These are phyloP conservation scores for Incumbomyces delicatus DNA, from an alignment of 2,329 filamentous ascomycete genomes.

Conservation along the genomic window DNA sequence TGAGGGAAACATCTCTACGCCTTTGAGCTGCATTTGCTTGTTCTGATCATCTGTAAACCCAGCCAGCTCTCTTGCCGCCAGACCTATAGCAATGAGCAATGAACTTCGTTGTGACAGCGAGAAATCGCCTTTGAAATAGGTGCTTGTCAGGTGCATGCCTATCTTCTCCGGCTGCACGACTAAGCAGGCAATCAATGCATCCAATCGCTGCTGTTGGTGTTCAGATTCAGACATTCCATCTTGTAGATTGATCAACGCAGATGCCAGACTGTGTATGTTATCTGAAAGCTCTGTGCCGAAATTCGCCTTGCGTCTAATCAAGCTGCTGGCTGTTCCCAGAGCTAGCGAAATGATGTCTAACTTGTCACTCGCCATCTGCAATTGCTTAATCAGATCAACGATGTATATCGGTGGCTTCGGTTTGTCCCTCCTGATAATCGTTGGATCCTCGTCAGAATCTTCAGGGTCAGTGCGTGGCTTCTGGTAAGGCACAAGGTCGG, in stretches of 20 bases:
- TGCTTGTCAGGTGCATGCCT: constrained; percentile 72
- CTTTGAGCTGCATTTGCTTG: constrained; percentile 25
- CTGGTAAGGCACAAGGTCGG: constrained; percentile 64
- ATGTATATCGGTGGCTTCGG: constrained; percentile 65
- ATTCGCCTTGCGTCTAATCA: constrained; percentile 79
- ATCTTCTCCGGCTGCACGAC: constrained; percentile 66
- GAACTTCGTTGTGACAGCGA: constrained; percentile 75
- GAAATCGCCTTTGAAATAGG: constrained; percentile 87
- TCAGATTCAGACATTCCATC: constrained; percentile 70
- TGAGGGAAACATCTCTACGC: constrained; percentile 58
- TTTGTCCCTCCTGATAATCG: constrained; percentile 73
- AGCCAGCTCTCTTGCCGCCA: constrained; percentile 74
- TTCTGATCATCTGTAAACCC: constrained; percentile 53
- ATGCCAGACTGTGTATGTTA: constrained; percentile 71
- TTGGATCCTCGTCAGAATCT: constrained; percentile 89
- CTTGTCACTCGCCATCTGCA: constrained; percentile 67
- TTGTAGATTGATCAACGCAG: constrained; percentile 66
- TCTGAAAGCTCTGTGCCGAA: constrained; percentile 83
- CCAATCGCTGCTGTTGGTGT: constrained; percentile 65
- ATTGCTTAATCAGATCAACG: constrained; percentile 20
- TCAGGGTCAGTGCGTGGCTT: constrained; percentile 83
- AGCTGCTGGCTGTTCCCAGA: constrained; percentile 60
- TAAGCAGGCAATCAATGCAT: constrained; percentile 73
- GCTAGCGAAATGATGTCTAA: constrained; percentile 77
- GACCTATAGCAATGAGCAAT: constrained; percentile 69